Base-by-base conservation (phyloP, 2,329 filamentous ascomycete genomes). In the Acrodontium crateriforme region DNA sequence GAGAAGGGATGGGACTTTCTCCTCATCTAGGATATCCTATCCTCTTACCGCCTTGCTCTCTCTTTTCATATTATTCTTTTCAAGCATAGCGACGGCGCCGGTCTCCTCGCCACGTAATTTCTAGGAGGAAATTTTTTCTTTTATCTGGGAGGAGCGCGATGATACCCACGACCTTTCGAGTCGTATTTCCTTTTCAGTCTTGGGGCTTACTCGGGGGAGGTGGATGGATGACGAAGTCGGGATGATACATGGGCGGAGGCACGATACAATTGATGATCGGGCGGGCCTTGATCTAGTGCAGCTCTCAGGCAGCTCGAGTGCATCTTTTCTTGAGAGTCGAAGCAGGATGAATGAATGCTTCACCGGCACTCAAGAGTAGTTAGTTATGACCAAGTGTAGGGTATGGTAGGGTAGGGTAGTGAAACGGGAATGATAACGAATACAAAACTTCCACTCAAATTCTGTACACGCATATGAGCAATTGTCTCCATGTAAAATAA, bases 1-100 rank as follows among this genome's bases (percentile, higher is more conserved):
- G 72, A 77, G 60, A 89, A 87, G 62, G 74, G 74, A 44, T 93
- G 83, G 85, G 82, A 92, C 54, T 89, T 83, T 61, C 67, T 94
- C 55, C 71, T 94, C 55, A 85, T 94, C 59, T 93, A 40, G 32
- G 9, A 24, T 17, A 12, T 18, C 9, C 27, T 18, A 11, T 21
- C 18, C 20, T 21, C 21, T 29, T 18, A 22, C 18, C 31, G 9
- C 8, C 21, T 16, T 34, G 11, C n/a, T n/a, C 31, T 27, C 16
- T 26, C 31, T 26, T n/a, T 18, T 18, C 24, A 29, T 14, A 16
- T 13, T 19, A 19, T 40, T 27, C 29, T 32, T 36, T 35, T 25
- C 17, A 30, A 35, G 45, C 45, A 48, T 50, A 49, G 47, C 46
- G 46, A 44, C 35, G 46, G 47, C 38, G 46, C 39, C 36, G 27